These are phyloP conservation scores for Calonectria hongkongensis DNA, from an alignment of 2,329 filamentous ascomycete genomes.

Conservation along the genomic window DNA sequence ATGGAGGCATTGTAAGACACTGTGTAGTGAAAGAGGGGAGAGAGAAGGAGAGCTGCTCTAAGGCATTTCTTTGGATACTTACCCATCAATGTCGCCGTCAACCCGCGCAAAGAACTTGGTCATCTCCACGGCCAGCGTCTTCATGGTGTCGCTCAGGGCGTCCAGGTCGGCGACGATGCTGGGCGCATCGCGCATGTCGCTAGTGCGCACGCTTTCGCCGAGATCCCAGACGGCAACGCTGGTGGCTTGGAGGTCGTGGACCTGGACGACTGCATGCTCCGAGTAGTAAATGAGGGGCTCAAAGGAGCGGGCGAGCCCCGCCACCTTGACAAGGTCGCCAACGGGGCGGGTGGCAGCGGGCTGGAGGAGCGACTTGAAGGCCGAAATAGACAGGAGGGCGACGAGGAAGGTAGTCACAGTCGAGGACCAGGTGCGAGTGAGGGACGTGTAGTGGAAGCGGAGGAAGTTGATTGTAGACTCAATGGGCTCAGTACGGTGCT, in stretches of 20 bases:
- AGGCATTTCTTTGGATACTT: constrained; percentile 53
- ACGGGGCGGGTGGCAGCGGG: constrained; percentile 72
- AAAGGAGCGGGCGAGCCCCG: constrained; percentile 91
- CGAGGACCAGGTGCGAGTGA: constrained; percentile 83
- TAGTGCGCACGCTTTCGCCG: constrained; percentile 89
- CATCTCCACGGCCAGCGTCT: constrained; percentile 88
- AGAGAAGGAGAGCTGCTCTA: no score
- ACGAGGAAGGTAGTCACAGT: constrained; percentile 77
- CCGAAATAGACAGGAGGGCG: constrained; percentile 78
- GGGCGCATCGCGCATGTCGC: constrained; percentile 92
- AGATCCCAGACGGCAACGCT: constrained; percentile 96
- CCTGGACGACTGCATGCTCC: constrained; percentile 89
- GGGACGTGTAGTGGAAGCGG: constrained; percentile 73
- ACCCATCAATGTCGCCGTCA: constrained; percentile 92
- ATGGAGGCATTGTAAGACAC: constrained; percentile 39
- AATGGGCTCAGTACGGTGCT: constrained; percentile 89
- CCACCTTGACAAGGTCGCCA: constrained; percentile 89
- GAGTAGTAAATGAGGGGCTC: constrained; percentile 97
- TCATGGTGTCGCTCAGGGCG: constrained; percentile 88
- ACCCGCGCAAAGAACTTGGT: constrained; percentile 96
- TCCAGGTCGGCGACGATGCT: constrained; percentile 92
- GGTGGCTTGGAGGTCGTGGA: constrained; percentile 91
- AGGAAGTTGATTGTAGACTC: constrained; percentile 81
- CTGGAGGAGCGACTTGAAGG: constrained; percentile 80
- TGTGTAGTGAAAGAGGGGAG: constrained; percentile 8